These are phyloP conservation scores for Pythium volutum DNA, from an alignment of 352 stramenopile species.

Conservation along the genomic window DNA sequence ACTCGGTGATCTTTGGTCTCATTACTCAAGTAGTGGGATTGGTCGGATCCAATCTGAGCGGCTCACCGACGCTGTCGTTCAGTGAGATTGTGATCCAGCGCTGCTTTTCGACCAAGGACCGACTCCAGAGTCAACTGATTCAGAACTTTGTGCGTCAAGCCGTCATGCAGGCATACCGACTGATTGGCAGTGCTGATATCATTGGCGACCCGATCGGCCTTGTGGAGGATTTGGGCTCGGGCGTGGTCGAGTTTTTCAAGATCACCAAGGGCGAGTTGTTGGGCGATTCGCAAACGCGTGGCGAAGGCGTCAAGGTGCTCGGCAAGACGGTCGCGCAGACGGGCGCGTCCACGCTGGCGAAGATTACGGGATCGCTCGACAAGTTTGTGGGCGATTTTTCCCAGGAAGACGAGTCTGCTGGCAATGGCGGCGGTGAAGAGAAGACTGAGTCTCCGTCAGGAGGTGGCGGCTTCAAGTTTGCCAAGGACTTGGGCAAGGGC, in stretches of 20 bases:
- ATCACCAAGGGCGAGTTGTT: conserved; percentile 85
- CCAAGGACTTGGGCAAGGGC: conserved; percentile 80
- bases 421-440: conserved; percentile 17
- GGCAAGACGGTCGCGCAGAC: conserved; percentile 84
- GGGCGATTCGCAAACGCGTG: conserved; percentile 78
- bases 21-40: conserved; percentile 79
- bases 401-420: conserved; percentile 37
- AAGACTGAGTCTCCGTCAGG: conserved; percentile 34
- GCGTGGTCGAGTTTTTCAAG: conserved; percentile 84
- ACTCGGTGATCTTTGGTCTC: conserved; percentile 78
- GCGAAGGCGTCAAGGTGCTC: conserved; percentile 83
- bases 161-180: conserved; percentile 79
- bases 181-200: conserved; percentile 83
- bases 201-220: conserved; percentile 86
- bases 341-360: conserved; percentile 67
- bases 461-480: conserved; percentile 65
- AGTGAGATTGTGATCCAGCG: conserved; percentile 82
- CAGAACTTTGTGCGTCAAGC: conserved; percentile 83
- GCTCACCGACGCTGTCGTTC: conserved; percentile 80
- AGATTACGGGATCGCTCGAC: conserved; percentile 85
- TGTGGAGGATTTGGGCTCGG: conserved; percentile 83
- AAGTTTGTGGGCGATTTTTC: conserved; percentile 82
- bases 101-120: conserved; percentile 80
- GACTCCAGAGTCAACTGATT: conserved; percentile 73
- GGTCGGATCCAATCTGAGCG: conserved; percentile 82